Percentiles rank a stretch among this genome's conserved stretches.
Evolutionary conservation across 129 eudicot species (phyloP).

Genomic region (Ambrosia artemisiifolia): DNA sequence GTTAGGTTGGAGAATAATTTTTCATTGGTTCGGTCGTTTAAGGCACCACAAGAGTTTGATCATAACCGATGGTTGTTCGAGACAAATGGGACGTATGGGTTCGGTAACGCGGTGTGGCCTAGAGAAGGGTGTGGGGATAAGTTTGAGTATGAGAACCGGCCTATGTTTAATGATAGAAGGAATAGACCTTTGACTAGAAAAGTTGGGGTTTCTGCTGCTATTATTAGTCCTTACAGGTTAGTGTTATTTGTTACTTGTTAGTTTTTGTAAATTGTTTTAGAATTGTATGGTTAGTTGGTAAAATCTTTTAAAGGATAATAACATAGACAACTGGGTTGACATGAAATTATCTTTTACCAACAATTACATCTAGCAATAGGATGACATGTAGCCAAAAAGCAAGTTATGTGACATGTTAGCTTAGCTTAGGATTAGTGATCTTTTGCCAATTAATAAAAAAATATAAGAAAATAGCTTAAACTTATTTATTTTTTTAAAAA

Average conservation of each 20-base stretch:
- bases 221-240: conserved; percentile 96
- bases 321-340: too few relatives aligned
- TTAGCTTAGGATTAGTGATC: too few relatives aligned
- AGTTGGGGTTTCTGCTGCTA: conserved; percentile 85
- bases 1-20: conserved; percentile 60
- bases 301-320: too few relatives aligned
- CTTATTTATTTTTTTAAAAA: too few relatives aligned
- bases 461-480: too few relatives aligned
- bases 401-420: too few relatives aligned
- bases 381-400: too few relatives aligned
- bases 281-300: too few relatives aligned
- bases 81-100: conserved; percentile 98
- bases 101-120: conserved; percentile 99
- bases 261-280: too few relatives aligned
- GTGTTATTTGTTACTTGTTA: neutral
- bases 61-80: conserved; percentile 86
- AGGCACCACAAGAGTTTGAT: conserved; percentile 81
- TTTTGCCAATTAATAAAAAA: too few relatives aligned
- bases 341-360: too few relatives aligned
- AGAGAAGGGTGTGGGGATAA: conserved; percentile 58
- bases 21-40: conserved; percentile 76
- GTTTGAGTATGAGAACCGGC: conserved; percentile 55
- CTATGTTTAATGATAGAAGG: conserved; percentile 69
- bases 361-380: too few relatives aligned
- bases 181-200: conserved; percentile 88